Evolutionary conservation across 23 red algal species (phyloP), one percentile per base, ranked within the genome.

Genomic region (Pyropia haitanensis): DNA sequence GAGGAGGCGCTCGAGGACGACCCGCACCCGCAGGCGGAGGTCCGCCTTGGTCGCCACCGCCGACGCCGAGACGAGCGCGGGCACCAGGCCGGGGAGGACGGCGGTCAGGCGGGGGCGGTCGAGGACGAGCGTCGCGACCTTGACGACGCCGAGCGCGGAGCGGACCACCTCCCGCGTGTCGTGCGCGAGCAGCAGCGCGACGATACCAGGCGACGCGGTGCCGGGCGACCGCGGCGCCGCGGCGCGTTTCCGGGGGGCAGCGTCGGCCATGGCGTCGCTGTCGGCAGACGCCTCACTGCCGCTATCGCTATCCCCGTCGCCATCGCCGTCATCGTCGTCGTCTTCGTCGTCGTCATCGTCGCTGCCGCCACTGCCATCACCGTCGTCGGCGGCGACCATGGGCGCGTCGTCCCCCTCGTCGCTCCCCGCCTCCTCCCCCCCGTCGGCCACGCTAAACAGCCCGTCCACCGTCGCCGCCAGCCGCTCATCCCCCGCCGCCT

Each of bases 1-100:
- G 18, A 95, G 56, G 24, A 87, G 26, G 6, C 90, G 64, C 61
- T 95, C 90, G 25, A 95, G 63, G 14, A 95, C 67, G 18, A 95
- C 80, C 56, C 83, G 57, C 14, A 95, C 90, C 68, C 66, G 56
- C 61, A 87, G 66, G 21, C 87, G 58, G 18, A 72, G 59, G 49
- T 88, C 81, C 58, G 80, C 75, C 54, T 95, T 95, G 21, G 60
- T 65, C 25, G 80, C 77, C 27, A 63, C 65, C 17, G 75, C 72
- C 1, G 81, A 51, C 23, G 80, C 90, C 31, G 61, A 52, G 13
- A 90, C 64, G 5, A 90, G 71, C 15, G 75, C 72, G 29, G 86
- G 86, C 14, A 89, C 62, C 60, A 89, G 55, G 39, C 63, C 76
- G 17, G 68, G 75, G 27, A 81, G 53, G 19, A 80, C 49, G 22